Conservation (phyloP, 2,329 filamentous ascomycete species). For the Pyrenophora seminiperda region DNA sequence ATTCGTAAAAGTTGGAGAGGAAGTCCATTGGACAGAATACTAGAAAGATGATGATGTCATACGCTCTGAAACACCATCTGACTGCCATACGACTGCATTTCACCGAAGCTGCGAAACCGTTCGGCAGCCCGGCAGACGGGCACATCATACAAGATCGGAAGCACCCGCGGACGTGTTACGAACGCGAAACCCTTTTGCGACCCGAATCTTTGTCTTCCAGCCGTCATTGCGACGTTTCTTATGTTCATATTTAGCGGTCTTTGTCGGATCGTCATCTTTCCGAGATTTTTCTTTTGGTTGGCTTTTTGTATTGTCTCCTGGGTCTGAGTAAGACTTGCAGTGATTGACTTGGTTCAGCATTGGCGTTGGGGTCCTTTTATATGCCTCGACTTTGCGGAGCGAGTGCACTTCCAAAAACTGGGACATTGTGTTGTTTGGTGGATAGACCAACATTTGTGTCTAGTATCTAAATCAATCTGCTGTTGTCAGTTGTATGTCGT, state of each 20-base stretch:
- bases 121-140: slow-evolving; percentile 1
- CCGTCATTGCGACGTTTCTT: slow-evolving; percentile 16
- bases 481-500: no score
- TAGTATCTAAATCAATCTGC: no score
- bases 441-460: neutral
- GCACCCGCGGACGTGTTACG: neutral
- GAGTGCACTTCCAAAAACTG: neutral
- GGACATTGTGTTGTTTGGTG: neutral
- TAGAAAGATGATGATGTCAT: slow-evolving; percentile 9
- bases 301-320: neutral
- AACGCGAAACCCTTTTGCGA: neutral
- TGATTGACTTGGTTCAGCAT: slow-evolving; percentile 5
- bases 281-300: neutral
- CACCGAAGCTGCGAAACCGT: slow-evolving; percentile 9
- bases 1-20: slow-evolving; percentile 41
- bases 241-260: slow-evolving; percentile 7
- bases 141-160: neutral
- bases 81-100: neutral
- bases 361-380: slow-evolving; percentile 11
- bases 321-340: slow-evolving; percentile 2
- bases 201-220: neutral
- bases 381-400: neutral
- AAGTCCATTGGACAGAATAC: slow-evolving; percentile 41
- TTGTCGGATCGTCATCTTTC: neutral
- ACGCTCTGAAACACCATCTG: slow-evolving; percentile 4